A percentile compares a stretch with the other conserved stretches of the same genome.
phyloP scores from a whole-genome alignment of 305 asterid genomes.

The Fraxinus albicans region DNA sequence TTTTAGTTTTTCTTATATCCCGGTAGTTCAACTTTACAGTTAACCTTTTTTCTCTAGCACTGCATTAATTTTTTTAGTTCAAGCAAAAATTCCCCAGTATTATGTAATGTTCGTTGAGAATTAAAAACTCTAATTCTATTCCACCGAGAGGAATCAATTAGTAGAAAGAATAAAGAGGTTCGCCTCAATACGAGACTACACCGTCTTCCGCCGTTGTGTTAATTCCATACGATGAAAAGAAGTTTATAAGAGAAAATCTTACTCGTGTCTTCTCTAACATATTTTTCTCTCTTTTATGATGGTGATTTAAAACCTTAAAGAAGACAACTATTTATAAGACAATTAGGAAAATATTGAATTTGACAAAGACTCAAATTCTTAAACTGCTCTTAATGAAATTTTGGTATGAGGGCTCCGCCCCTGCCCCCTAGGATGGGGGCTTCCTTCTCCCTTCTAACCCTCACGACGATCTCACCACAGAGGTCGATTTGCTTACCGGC shows the following conservation, averaged over 20 bases:
- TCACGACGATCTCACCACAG: background rate
- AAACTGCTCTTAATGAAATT: background rate
- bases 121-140: background rate
- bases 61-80: background rate
- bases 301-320: background rate
- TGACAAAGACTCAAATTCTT: background rate
- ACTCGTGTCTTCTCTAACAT: background rate
- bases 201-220: background rate
- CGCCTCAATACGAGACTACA: background rate
- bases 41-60: background rate
- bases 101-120: background rate
- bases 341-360: background rate
- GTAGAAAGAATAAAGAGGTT: background rate
- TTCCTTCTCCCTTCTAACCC: background rate
- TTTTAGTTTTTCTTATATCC: background rate
- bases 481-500: background rate
- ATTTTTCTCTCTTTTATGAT: background rate
- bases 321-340: background rate
- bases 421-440: background rate
- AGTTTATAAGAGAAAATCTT: background rate
- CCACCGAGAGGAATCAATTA: background rate
- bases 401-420: background rate
- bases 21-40: background rate
- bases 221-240: background rate
- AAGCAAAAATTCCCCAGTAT: background rate